phyloP scores from a whole-genome alignment of 805 yeast species.

The Hanseniaspora vineae region DNA sequence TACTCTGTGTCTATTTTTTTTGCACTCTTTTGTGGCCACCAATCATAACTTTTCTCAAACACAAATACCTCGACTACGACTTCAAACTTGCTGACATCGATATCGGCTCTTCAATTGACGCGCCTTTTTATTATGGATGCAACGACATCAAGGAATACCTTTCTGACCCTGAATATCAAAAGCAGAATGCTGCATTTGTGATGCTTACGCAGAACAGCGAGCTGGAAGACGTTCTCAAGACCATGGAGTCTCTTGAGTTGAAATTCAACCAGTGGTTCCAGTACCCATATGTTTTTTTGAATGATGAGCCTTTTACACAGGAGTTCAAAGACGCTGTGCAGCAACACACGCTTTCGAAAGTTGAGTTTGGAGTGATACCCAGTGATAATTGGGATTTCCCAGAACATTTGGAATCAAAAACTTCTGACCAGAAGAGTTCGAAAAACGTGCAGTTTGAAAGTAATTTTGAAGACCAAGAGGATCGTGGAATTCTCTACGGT shows the following conservation, averaged over 20 bases:
- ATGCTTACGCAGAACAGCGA: conserved; percentile 77
- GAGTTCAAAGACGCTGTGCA: conserved; percentile 45
- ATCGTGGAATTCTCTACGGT: conserved; percentile 75
- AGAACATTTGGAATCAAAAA: conserved; percentile 8
- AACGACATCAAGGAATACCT: conserved; percentile 30
- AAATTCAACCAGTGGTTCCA: conserved; percentile 90
- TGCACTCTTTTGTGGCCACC: too few relatives aligned
- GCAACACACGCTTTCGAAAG: conserved; percentile 42
- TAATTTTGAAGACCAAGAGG: conserved; percentile 58
- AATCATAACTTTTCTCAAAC: not conserved
- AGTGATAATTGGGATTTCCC: conserved; percentile 60
- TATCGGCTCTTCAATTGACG: conserved; percentile 20
- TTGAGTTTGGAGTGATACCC: conserved; percentile 60
- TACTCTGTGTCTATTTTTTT: too few relatives aligned
- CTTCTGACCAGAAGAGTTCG: not conserved
- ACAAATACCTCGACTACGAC: not conserved
- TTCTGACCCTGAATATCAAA: conserved; percentile 16
- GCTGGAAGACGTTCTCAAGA: conserved; percentile 57
- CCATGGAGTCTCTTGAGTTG: conserved; percentile 65
- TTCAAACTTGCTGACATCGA: conserved; percentile 9
- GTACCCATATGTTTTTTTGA: conserved; percentile 85
- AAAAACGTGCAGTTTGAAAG: conserved; percentile 15
- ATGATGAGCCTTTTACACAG: conserved; percentile 61
- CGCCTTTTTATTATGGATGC: conserved; percentile 47
- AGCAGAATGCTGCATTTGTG: conserved; percentile 77